Evolutionary conservation across 805 yeast genomes (phyloP).

Genomic region (Wickerhamomyces queroliae): DNA sequence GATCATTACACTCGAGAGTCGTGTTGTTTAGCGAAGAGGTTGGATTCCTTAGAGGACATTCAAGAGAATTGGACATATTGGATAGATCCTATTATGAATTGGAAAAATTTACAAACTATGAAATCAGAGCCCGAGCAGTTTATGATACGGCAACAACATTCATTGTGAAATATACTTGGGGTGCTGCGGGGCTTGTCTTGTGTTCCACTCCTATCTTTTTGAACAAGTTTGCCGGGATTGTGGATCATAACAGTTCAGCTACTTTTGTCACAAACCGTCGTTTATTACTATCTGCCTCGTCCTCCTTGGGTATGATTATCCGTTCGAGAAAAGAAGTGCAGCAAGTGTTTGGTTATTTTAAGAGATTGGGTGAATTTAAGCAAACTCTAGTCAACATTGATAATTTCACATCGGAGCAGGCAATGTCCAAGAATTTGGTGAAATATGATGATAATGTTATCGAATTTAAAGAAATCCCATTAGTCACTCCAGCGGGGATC

Average conservation of each 20-base stretch:
- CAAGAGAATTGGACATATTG: conserved; percentile 67
- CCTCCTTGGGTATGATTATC: conserved; percentile 81
- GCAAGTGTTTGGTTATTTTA: conserved; percentile 77
- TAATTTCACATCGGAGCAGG: conserved; percentile 15
- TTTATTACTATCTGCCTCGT: conserved; percentile 75
- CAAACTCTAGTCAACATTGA: conserved; percentile 51
- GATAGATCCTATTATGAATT: conserved; percentile 79
- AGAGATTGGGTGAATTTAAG: conserved; percentile 67
- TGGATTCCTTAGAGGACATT: conserved; percentile 78
- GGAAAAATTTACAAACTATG: conserved; percentile 71
- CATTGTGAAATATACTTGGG: conserved; percentile 89
- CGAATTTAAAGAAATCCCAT: conserved; percentile 69
- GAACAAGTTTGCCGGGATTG: conserved; percentile 34
- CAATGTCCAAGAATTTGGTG: conserved; percentile 21
- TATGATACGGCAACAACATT: conserved; percentile 86
- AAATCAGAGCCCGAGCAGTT: conserved; percentile 66
- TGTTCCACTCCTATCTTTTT: conserved; percentile 88
- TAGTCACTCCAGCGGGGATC: conserved; percentile 81
- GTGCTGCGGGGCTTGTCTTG: conserved; percentile 85
- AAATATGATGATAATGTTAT: conserved; percentile 53
- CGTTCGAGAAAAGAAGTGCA: conserved; percentile 80
- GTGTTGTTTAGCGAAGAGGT: conserved; percentile 80
- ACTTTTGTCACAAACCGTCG: conserved; percentile 86
- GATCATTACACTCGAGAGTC: conserved; percentile 76
- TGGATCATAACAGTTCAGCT: conserved; percentile 54